Percentiles rank a stretch among this genome's conserved stretches.
Conservation (phyloP, 2,329 filamentous ascomycete species). For the Decorospora gaudefroyi region DNA sequence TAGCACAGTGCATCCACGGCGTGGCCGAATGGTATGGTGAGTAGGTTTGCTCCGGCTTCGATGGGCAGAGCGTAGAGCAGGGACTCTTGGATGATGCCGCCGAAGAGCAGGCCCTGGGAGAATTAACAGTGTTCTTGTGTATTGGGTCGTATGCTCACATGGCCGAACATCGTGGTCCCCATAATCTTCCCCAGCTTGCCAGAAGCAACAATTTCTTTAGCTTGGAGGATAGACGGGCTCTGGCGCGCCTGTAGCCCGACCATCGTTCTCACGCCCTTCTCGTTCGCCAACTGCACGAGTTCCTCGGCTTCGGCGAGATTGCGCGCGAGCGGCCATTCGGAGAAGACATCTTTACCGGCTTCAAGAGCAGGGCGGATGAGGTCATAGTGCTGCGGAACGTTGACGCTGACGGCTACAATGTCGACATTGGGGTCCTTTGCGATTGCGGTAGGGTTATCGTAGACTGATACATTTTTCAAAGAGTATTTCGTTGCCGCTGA, state of each 20-base stretch:
- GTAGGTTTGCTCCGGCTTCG: conserved; percentile 51
- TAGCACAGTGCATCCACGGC: conserved; percentile 39
- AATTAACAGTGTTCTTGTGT: neutral
- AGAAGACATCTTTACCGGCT: conserved; percentile 51
- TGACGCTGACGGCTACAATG: conserved; percentile 53
- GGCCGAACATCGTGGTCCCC: conserved; percentile 41
- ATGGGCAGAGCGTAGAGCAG: conserved; percentile 57
- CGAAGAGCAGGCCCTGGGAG: conserved; percentile 28
- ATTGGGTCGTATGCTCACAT: conserved; percentile 11
- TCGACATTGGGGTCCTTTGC: conserved; percentile 55
- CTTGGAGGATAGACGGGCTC: conserved; percentile 48
- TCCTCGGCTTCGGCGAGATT: conserved; percentile 51
- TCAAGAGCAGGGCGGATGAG: conserved; percentile 51
- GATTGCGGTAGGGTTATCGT: conserved; percentile 52
- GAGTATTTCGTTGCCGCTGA: conserved; percentile 47
- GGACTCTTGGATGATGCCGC: conserved; percentile 15
- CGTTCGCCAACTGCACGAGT: conserved; percentile 49
- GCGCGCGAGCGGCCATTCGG: conserved; percentile 57
- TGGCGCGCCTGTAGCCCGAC: conserved; percentile 56
- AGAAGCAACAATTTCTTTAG: conserved; percentile 51
- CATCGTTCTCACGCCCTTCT: conserved; percentile 51
- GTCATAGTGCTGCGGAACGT: conserved; percentile 52
- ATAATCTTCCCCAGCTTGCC: conserved; percentile 53
- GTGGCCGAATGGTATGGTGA: conserved; percentile 51
- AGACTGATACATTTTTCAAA: conserved; percentile 48